Percentiles rank a stretch among this genome's conserved stretches.
phyloP scores from a whole-genome alignment of 306 rosid genomes.

The Cucurbita argyrosperma region DNA sequence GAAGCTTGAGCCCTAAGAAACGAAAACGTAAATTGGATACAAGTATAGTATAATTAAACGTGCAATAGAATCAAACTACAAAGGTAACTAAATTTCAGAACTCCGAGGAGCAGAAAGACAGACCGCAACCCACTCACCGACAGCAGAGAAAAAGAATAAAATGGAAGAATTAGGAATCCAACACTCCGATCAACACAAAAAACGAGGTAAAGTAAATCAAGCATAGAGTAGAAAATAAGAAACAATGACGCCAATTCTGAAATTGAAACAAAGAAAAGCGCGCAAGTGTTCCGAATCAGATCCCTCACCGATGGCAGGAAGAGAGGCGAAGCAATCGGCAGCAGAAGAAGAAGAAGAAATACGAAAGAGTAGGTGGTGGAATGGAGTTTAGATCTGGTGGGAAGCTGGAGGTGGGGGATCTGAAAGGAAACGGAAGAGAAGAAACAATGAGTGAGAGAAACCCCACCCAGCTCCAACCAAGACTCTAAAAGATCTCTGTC shows the following conservation, averaged over 20 bases:
- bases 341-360: background rate
- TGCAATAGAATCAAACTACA: background rate
- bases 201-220: background rate
- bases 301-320: conserved; percentile 2
- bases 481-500: background rate
- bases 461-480: background rate
- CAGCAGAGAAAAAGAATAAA: background rate
- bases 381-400: background rate
- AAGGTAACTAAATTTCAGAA: background rate
- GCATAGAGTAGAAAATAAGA: background rate
- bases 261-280: background rate
- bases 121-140: background rate
- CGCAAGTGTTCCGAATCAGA: background rate
- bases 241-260: too few relatives aligned
- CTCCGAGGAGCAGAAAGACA: background rate
- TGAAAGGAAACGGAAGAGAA: background rate
- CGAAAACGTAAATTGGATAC: background rate
- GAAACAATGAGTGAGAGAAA: background rate
- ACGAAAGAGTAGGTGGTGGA: background rate
- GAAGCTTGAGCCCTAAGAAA: background rate
- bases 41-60: background rate
- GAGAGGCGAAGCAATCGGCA: background rate
- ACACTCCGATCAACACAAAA: background rate
- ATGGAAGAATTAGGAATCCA: background rate
- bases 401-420: background rate